Percentiles rank a stretch among this genome's conserved stretches.
phyloP scores from a whole-genome alignment of 2,329 filamentous ascomycete species.

The Aspergillus pseudoterreus region DNA sequence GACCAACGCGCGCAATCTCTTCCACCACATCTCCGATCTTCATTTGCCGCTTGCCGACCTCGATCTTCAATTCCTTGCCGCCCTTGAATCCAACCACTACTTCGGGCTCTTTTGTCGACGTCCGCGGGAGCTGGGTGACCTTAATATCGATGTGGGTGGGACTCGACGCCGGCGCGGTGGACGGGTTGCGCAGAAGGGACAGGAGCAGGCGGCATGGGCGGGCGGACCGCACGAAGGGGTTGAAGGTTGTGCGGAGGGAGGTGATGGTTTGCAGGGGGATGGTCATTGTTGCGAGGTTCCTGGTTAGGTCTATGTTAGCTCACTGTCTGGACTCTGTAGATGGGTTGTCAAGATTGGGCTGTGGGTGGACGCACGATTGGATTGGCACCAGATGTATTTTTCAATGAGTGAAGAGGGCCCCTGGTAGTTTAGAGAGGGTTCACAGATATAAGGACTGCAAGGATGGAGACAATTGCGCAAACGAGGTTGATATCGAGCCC shows the following conservation, averaged over 20 bases:
- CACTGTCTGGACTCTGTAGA: no score
- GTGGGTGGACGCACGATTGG: not conserved
- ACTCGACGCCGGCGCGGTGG: slow-evolving; percentile 73
- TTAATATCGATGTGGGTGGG: slow-evolving; percentile 72
- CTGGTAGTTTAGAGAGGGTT: no score
- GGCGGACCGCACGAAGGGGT: slow-evolving; percentile 77
- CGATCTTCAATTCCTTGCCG: slow-evolving; percentile 81
- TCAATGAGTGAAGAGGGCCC: not conserved
- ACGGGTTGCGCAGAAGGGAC: slow-evolving; percentile 75
- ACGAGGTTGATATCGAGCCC: not conserved
- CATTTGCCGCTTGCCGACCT: slow-evolving; percentile 72
- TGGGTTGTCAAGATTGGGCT: not conserved
- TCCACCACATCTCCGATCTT: slow-evolving; percentile 82
- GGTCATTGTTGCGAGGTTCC: slow-evolving; percentile 24
- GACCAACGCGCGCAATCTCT: slow-evolving; percentile 86
- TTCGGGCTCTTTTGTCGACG: slow-evolving; percentile 64
- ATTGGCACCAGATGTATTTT: not conserved
- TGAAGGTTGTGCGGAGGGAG: slow-evolving; percentile 81
- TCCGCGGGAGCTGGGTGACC: slow-evolving; percentile 69
- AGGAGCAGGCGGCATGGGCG: slow-evolving; percentile 87
- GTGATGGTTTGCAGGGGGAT: slow-evolving; percentile 51
- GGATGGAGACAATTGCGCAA: not conserved
- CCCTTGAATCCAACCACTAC: slow-evolving; percentile 90
- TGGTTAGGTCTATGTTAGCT: slow-evolving; percentile 1
- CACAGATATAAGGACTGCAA: not conserved